Evolutionary conservation across 305 asterid genomes (phyloP), one percentile per base, ranked within the genome.

Genomic region (Fraxinus xanthoxyloides): DNA sequence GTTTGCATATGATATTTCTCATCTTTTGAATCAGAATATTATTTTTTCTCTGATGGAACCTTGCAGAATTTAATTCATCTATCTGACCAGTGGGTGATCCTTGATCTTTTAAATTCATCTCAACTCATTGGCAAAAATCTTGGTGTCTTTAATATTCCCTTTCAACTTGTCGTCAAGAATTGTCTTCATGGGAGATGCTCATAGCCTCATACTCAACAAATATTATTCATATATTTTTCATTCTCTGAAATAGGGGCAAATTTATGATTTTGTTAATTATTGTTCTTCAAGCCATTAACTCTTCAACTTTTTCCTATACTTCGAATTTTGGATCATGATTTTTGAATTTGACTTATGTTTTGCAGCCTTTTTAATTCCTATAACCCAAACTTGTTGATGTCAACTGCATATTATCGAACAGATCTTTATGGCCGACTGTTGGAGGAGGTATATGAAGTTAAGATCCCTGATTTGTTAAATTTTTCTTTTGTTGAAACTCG

Each of bases 341-440:
- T 72, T 80, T 72, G 78, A 72, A 65, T 72, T 80, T 67, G n/a
- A 79, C 51, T 78, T 78, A 77, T 81, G 38, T 80, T 85, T 87
- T 87, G 88, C 98, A 93, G 97, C 86, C 96, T 96, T 83, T 94
- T 96, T 89, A 90, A 85, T 72, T 96, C 98, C 63, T 96, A 90
- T 85, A 88, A 93, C 84, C 97, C 98, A 77, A 88, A 83, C 77
- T 78, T 82, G 84, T 86, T 96, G 93, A 85, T 93, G 96, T 96
- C 98, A 82, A 93, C 98, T 54, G 96, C 98, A 78, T 92, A 91
- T 85, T 88, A 92, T 82, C 94, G 96, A 82, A 93, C 91, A 67
- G 97, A 93, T 87, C 91, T 97, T 75, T 94, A 94, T 89, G 89
- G 91, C 85, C 89, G 93, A 32, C 87, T 4, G 36, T 82, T 97